Evolutionary conservation across 805 yeast species (phyloP).

Genomic region (Brettanomyces sp.): DNA sequence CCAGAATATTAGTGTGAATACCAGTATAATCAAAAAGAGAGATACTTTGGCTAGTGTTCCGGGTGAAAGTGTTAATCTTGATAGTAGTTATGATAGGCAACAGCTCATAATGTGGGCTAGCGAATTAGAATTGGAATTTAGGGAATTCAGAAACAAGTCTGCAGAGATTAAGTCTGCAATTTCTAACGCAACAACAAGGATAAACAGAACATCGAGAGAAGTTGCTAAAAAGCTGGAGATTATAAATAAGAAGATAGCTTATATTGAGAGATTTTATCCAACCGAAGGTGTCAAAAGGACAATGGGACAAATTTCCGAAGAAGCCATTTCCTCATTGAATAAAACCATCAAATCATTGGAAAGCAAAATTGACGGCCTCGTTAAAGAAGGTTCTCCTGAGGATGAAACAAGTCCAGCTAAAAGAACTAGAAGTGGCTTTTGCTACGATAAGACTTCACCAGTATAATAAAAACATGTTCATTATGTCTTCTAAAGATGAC

Average conservation of each 20-base stretch:
- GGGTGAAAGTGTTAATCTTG: background rate
- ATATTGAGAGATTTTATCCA: background rate
- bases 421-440: background rate
- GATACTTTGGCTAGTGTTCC: slow-evolving; percentile 2
- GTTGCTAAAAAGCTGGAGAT: background rate
- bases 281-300: too few species aligned
- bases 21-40: background rate
- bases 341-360: too few species aligned
- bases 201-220: background rate
- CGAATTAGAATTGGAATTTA: slow-evolving; percentile 38
- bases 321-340: too few species aligned
- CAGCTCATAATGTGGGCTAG: slow-evolving; percentile 38
- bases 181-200: slow-evolving; percentile 6
- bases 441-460: background rate
- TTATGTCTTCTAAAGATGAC: background rate
- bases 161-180: slow-evolving; percentile 6
- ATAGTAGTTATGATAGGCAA: slow-evolving; percentile 17
- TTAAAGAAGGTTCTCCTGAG: too few species aligned
- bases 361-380: too few species aligned
- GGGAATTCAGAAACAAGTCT: slow-evolving; percentile 30
- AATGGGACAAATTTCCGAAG: background rate
- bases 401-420: too few species aligned
- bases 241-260: background rate
- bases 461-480: slow-evolving; percentile 1
- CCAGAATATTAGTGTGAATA: too few species aligned